phyloP scores from a whole-genome alignment of 2,329 filamentous ascomycete species.

The Hypoxylon sp. region DNA sequence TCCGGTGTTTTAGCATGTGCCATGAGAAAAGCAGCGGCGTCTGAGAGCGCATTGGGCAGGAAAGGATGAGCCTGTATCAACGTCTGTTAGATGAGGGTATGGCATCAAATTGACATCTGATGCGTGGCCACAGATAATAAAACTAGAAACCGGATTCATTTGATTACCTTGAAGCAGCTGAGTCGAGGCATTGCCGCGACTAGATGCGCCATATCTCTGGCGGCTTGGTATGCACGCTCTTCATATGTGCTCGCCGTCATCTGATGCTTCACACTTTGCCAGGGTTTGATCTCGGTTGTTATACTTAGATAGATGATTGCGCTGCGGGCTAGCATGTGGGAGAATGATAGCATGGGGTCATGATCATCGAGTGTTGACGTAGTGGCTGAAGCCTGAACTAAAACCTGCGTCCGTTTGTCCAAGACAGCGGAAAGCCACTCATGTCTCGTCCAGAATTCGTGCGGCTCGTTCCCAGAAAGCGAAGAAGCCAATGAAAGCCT shows the following conservation, averaged over 20 bases:
- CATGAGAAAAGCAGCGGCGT: constrained; percentile 8
- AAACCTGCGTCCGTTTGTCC: constrained; percentile 2
- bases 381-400: background rate
- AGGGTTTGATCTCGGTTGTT: background rate
- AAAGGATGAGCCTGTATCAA: constrained; percentile 14
- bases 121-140: too few species aligned
- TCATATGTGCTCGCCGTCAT: background rate
- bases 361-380: background rate
- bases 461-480: background rate
- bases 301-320: constrained; percentile 9
- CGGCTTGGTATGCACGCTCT: constrained; percentile 5
- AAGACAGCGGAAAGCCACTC: constrained; percentile 3
- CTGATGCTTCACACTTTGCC: constrained; percentile 4
- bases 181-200: background rate
- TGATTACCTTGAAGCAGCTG: constrained; percentile 16
- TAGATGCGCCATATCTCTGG: constrained; percentile 5
- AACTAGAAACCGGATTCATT: background rate
- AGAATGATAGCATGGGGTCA: constrained; percentile 12
- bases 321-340: constrained; percentile 14
- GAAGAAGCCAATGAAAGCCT: background rate
- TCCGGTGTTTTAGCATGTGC: background rate
- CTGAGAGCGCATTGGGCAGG: constrained; percentile 4
- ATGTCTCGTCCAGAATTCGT: constrained; percentile 1
- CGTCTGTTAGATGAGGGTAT: background rate
- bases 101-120: background rate